phyloP scores from a whole-genome alignment of 306 rosid genomes.

The cucumber (Cucumis sativus) region DNA sequence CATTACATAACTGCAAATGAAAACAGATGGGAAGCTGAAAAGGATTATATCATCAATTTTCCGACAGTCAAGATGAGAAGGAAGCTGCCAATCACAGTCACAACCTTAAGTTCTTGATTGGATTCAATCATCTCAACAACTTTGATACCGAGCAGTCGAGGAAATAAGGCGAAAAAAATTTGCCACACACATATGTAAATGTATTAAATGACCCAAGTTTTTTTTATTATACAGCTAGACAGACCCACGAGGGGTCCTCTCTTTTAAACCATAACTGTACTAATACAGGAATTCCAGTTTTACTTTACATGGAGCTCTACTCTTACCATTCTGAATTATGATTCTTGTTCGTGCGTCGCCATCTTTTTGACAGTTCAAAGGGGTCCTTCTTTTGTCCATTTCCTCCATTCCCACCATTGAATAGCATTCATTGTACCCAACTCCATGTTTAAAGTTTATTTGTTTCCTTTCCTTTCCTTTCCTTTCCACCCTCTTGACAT shows the following conservation, averaged over 20 bases:
- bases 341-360: conserved; percentile 10
- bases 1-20: neutral
- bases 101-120: neutral
- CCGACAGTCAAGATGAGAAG: conserved; percentile 16
- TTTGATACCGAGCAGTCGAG: neutral
- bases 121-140: conserved; percentile 8
- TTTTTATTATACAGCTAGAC: neutral
- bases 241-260: conserved; percentile 9
- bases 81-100: conserved; percentile 12
- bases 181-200: neutral
- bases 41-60: conserved; percentile 12
- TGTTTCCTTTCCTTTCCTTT: neutral
- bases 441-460: neutral
- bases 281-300: conserved; percentile 9
- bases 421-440: conserved; percentile 10
- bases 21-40: conserved; percentile 16
- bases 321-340: conserved; percentile 3
- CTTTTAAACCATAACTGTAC: neutral
- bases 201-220: neutral
- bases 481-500: neutral
- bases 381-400: conserved; percentile 9
- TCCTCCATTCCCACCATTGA: neutral
- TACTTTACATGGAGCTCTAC: conserved; percentile 1
- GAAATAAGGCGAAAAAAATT: neutral
- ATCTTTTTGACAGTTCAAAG: conserved; percentile 10